Conservation (phyloP, 139 green algal genomes). For the Diplosphaera chodatii region DNA sequence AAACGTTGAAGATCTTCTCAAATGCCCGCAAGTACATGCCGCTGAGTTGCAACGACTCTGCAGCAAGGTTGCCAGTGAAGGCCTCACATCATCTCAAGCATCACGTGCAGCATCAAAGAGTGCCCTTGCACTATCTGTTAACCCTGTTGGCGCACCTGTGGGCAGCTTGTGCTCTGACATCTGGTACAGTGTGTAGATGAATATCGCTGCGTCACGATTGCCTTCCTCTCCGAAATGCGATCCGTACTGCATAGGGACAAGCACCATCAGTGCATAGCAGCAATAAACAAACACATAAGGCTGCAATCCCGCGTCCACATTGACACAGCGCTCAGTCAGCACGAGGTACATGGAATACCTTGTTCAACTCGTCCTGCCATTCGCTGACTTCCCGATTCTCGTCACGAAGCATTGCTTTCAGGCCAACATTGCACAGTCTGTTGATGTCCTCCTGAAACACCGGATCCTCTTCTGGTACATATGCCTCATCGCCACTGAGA, state of each 20-base stretch:
- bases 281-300: no score
- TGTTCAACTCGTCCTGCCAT: constrained; percentile 1
- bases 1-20: constrained; percentile 1
- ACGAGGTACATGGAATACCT: no score
- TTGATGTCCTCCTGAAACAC: neutral
- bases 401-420: constrained; percentile 1
- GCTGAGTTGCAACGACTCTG: neutral
- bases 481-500: neutral
- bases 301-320: neutral
- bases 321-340: no score
- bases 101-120: no score
- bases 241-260: neutral
- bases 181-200: neutral
- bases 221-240: neutral
- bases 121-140: no score
- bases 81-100: no score
- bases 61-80: no score
- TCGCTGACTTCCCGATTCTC: neutral
- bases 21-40: constrained; percentile 7
- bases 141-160: neutral
- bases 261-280: no score
- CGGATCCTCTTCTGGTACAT: neutral
- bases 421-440: constrained; percentile 1
- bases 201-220: neutral
- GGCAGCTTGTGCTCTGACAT: neutral